These are phyloP conservation scores for Beauveria bassiana DNA, from an alignment of 2,329 filamentous ascomycete species.

Conservation along the genomic window DNA sequence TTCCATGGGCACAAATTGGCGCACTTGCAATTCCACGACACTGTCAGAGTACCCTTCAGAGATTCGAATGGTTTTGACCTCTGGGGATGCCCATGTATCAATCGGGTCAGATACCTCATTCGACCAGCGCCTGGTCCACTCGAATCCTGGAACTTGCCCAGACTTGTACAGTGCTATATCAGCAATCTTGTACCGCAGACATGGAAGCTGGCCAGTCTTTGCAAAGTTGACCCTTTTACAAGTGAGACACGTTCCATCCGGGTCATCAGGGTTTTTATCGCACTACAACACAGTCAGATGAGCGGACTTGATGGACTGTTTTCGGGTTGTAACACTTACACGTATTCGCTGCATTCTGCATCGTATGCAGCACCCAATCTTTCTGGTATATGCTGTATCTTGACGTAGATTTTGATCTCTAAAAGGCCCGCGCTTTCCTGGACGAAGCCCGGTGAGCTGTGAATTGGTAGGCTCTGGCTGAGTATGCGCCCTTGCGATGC, in stretches of 20 bases:
- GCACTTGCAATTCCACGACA: conserved; percentile 42
- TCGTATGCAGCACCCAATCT: conserved; percentile 51
- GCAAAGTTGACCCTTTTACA: conserved; percentile 44
- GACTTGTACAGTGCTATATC: conserved; percentile 52
- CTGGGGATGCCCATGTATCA: conserved; percentile 44
- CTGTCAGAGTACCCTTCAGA: conserved; percentile 47
- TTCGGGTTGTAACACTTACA: conserved; percentile 23
- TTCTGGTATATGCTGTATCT: conserved; percentile 49
- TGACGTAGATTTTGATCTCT: conserved; percentile 42
- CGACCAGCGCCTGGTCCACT: conserved; percentile 53
- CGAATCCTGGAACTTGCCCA: conserved; percentile 48
- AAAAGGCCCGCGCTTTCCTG: conserved; percentile 43
- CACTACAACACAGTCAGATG: conserved; percentile 34
- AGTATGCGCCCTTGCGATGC: background rate
- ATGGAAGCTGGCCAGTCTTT: conserved; percentile 48
- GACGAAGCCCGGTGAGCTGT: background rate
- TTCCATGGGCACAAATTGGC: conserved; percentile 44
- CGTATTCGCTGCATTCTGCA: conserved; percentile 56
- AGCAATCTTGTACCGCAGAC: conserved; percentile 53
- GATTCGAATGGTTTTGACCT: conserved; percentile 42
- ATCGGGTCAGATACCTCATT: conserved; percentile 49
- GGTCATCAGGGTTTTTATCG: conserved; percentile 39
- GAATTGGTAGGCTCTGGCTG: background rate
- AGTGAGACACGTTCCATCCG: conserved; percentile 41
- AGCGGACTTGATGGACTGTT: background rate